Evolutionary conservation across 345 rosid species (phyloP), one percentile per base, ranked within the genome.

Genomic region (Citrus inodora): DNA sequence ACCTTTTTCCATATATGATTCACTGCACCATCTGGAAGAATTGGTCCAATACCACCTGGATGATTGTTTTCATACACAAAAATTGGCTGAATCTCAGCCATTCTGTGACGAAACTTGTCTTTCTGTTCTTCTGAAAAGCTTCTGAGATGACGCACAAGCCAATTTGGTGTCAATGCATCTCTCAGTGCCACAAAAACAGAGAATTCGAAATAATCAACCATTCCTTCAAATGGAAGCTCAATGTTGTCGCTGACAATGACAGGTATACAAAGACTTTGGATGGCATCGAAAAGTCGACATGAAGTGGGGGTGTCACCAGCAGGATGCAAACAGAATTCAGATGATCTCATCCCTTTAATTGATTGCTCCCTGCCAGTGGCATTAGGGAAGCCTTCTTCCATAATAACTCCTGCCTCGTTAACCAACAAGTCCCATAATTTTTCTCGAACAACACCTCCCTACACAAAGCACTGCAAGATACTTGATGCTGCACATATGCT

Each of bases 341-440:
- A 92, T 33, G 90, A 85, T 80, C 98, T 89, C 98, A 94, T 96
- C 77, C 98, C 98, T 85, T 77, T 85, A 27, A 94, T 92, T 13
- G 99, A 94, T 76, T 91, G 93, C 84, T 91, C 95, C 62, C 86
- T 89, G n/a, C 98, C 99, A 0, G 97, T 96, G 69, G 94, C 97
- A 83, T 91, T 94, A 13, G 99, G 98, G 74, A 96, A 96, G 74
- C 99, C 99, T 90, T 96, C 99, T 88, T 96, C 98, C 92, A 96
- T 89, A 53, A 92, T 46, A 25, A 90, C 82, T 3, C 90, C 85
- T 0, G 87, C 86, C 73, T 90, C 88, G 35, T 88, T 86, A 5
- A 82, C 92, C 88, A 96, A 77, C 83, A 94, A 81, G 59, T 91
- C 98, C 98, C 99, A 96, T 59, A 96, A 75, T 59, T 92, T 89